A percentile compares a stretch with the other conserved stretches of the same genome.
phyloP scores from a whole-genome alignment of 2,329 filamentous ascomycete genomes.

The Akanthomyces lecanii region DNA sequence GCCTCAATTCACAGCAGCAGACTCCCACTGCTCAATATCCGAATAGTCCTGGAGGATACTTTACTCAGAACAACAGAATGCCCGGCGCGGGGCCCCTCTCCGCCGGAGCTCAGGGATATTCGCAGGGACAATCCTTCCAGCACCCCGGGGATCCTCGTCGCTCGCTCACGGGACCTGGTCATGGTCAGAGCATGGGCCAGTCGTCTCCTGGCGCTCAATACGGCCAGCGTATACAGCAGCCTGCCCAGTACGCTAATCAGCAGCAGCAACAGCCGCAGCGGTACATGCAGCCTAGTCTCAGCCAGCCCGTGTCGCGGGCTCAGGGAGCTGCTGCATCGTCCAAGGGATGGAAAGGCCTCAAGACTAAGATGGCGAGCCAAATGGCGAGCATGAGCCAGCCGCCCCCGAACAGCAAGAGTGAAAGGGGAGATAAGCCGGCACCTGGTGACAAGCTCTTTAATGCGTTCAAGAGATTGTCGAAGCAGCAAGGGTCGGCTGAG shows the following conservation, averaged over 20 bases:
- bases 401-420: background rate
- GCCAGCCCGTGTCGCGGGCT: background rate
- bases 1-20: background rate
- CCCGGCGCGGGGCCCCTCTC: background rate
- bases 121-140: background rate
- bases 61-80: background rate
- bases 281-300: background rate
- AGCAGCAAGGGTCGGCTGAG: slow-evolving; percentile 22
- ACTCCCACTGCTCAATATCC: background rate
- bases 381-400: slow-evolving; percentile 18
- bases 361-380: slow-evolving; percentile 31
- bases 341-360: slow-evolving; percentile 32
- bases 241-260: background rate
- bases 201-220: background rate
- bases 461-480: slow-evolving; percentile 31
- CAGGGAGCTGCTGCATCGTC: background rate
- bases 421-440: slow-evolving; percentile 16
- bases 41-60: slow-evolving; percentile 1
- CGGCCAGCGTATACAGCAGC: background rate
- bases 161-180: background rate
- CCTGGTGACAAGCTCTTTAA: slow-evolving; percentile 27
- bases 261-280: background rate
- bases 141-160: background rate
- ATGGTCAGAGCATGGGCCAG: background rate
- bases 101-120: background rate